Conservation (phyloP, 345 rosid genomes). For the Syzygium grande region DNA sequence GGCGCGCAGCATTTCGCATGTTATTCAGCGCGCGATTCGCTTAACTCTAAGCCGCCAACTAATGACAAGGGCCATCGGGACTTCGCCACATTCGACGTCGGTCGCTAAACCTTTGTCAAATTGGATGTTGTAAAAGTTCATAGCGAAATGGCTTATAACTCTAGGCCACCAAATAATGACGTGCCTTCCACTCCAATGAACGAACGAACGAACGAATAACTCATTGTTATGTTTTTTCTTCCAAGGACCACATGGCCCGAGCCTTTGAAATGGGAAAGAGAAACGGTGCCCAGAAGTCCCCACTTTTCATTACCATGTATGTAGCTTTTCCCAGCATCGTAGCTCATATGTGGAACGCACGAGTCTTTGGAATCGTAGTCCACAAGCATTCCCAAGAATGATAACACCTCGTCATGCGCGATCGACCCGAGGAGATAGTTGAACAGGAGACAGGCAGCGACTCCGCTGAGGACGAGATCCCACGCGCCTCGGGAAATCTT, state of each 20-base stretch:
- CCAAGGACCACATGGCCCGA: background rate
- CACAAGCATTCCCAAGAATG: background rate
- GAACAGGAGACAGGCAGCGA: background rate
- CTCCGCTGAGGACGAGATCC: background rate
- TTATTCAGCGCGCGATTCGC: background rate
- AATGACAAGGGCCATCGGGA: background rate
- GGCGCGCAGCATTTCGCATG: background rate
- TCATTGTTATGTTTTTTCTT: background rate
- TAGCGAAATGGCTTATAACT: background rate
- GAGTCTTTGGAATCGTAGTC: background rate
- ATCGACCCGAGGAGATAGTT: background rate
- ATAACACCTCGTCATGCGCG: too few species aligned
- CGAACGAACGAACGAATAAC: background rate
- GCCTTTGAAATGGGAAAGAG: background rate
- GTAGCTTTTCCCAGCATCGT: background rate
- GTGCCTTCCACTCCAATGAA: background rate
- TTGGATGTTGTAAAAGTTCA: background rate
- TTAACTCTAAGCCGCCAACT: background rate
- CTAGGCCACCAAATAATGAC: background rate
- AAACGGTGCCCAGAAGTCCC: background rate
- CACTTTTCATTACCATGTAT: background rate
- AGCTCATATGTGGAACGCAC: background rate
- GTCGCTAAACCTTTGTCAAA: background rate
- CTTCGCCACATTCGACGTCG: background rate
- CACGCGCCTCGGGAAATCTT: background rate